These are phyloP conservation scores for Debaryomyces subglobosus DNA, from an alignment of 1,139 yeast species.

Conservation along the genomic window DNA sequence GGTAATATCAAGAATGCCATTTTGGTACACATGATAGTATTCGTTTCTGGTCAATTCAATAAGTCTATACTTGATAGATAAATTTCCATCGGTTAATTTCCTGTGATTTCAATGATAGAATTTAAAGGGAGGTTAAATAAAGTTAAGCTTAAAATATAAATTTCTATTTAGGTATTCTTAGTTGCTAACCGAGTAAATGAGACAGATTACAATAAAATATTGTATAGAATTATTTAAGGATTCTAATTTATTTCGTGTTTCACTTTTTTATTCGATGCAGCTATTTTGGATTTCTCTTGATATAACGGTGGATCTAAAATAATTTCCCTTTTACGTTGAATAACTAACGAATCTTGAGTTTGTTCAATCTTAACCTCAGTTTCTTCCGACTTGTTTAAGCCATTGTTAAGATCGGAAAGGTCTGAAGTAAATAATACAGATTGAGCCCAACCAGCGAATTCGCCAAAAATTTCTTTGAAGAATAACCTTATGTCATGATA, in stretches of 20 bases:
- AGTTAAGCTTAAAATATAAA: no score
- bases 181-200: no score
- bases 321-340: not conserved
- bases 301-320: not conserved
- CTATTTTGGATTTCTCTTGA: not conserved
- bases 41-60: no score
- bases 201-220: no score
- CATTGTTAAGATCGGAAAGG: conserved; percentile 62
- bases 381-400: conserved; percentile 40
- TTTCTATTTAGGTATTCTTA: no score
- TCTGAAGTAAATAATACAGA: conserved; percentile 89
- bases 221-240: not conserved
- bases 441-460: conserved; percentile 98
- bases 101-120: no score
- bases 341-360: not conserved
- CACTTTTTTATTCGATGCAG: not conserved
- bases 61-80: no score
- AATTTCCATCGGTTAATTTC: no score
- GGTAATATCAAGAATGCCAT: no score
- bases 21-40: no score
- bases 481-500: conserved; percentile 63
- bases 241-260: not conserved
- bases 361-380: not conserved
- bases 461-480: conserved; percentile 78
- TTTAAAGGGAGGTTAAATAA: no score